Conservation (phyloP, 2,329 filamentous ascomycete genomes). For the Colletotrichum sp. region DNA sequence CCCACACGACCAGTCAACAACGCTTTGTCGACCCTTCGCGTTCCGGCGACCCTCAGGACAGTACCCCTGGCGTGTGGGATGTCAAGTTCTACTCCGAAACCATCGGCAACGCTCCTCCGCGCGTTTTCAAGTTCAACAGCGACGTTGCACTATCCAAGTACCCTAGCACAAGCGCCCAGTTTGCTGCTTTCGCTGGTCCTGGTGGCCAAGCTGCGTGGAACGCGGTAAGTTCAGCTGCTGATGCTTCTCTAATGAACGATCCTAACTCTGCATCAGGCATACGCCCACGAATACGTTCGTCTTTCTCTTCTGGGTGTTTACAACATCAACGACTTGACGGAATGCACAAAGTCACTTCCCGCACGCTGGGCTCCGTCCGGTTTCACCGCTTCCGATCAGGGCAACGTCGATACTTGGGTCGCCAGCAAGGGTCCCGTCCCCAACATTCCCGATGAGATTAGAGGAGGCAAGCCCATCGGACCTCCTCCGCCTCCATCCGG, state of each 20-base stretch:
- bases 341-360: slow-evolving; percentile 59
- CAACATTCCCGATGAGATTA: background rate
- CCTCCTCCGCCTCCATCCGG: background rate
- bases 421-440: background rate
- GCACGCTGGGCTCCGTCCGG: slow-evolving; percentile 17
- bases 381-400: slow-evolving; percentile 9
- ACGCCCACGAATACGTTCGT: slow-evolving; percentile 57
- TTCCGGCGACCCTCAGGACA: slow-evolving; percentile 53
- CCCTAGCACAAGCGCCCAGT: slow-evolving; percentile 39
- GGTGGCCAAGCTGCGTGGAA: slow-evolving; percentile 44
- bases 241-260: background rate
- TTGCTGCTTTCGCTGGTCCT: slow-evolving; percentile 38
- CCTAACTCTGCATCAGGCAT: slow-evolving; percentile 36
- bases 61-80: slow-evolving; percentile 54
- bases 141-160: slow-evolving; percentile 44
- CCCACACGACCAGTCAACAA: slow-evolving; percentile 57
- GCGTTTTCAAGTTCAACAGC: slow-evolving; percentile 45
- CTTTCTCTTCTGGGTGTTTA: slow-evolving; percentile 60
- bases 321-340: slow-evolving; percentile 59
- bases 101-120: slow-evolving; percentile 29
- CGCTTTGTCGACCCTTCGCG: slow-evolving; percentile 44
- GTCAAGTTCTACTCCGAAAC: slow-evolving; percentile 53
- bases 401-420: slow-evolving; percentile 12
- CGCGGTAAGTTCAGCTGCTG: slow-evolving; percentile 30
- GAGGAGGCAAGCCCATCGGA: background rate